A percentile compares a stretch with the other conserved stretches of the same genome.
Evolutionary conservation across 495 filamentous ascomycete species (phyloP).

Genomic region (Copromyces sp.): DNA sequence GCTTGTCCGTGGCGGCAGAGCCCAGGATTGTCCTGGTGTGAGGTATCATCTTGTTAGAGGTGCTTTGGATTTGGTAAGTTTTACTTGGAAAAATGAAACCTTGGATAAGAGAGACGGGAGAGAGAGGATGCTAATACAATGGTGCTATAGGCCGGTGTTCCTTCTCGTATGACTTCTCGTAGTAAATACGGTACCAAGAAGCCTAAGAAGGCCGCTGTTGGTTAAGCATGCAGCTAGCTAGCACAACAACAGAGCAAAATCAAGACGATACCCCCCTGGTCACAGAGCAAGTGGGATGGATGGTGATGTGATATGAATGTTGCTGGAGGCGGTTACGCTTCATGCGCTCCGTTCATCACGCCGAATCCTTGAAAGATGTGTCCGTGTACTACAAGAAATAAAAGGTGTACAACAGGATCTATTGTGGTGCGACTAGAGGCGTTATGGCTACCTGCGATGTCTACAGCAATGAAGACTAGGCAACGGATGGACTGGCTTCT

Average conservation of each 20-base stretch:
- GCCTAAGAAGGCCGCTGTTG: slow-evolving; percentile 62
- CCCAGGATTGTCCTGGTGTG: slow-evolving; percentile 97
- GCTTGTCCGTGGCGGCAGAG: slow-evolving; percentile 77
- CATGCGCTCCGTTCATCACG: background rate
- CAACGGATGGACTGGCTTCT: background rate
- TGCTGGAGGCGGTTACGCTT: background rate
- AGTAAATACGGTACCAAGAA: slow-evolving; percentile 99
- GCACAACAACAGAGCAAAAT: background rate
- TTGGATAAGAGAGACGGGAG: too few relatives aligned
- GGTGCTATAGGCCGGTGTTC: slow-evolving; percentile 69
- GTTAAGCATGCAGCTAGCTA: slow-evolving; percentile 10
- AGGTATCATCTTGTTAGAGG: slow-evolving; percentile 88
- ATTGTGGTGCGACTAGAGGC: background rate
- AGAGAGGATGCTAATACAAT: too few relatives aligned
- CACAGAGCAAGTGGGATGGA: background rate
- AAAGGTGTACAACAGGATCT: background rate
- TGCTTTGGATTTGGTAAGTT: slow-evolving; percentile 83
- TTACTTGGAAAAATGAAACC: background rate
- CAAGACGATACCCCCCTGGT: background rate
- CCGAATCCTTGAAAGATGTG: background rate
- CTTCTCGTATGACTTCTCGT: slow-evolving; percentile 66
- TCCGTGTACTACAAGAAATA: background rate
- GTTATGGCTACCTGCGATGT: background rate
- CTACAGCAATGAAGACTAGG: background rate
- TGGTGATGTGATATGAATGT: background rate